Base-by-base conservation (phyloP, 192 early-diverging fungal species). In the Allomyces macrogynus region DNA sequence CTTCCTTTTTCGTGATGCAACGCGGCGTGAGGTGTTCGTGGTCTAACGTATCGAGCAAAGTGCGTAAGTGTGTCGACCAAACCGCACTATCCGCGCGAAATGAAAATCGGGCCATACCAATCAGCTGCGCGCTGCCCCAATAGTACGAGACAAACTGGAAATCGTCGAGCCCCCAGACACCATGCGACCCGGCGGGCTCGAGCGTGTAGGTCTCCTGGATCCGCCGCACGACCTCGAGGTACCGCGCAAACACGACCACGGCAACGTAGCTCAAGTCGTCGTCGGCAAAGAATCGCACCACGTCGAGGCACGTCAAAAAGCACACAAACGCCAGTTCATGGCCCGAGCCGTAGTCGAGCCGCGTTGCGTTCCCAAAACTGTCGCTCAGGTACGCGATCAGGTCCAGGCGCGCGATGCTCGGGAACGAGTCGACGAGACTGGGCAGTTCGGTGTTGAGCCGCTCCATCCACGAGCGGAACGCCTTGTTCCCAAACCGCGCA, bases 101-200 rank as follows among this genome's bases (percentile, higher is more conserved):
- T 26, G 4, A 44, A 63, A 62, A 24, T 40, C 44, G 24, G 0
- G 24, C 12, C 61, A 24, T 67, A 79, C 87, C 84, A 44, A 85
- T 72, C 49, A 99, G 70, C 76, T 98, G 93, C 8, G 90, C 74
- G 63, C 85, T 86, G n/a, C 95, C 95, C 80, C 87, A 96, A 42
- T 86, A 80, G 74, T 91, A 98, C 22, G 93, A 89, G 67, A 98
- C 71, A 69, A 96, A 96, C 72, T 96, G 93, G 76, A 90, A 87
- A 76, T 98, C 95, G 71, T 98, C 95, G 32, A 98, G 71, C 32
- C 95, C 95, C 90, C 90, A 96, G 9, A 94, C 91, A 23, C 95
- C 95, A 73, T 96, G 95, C 72, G 86, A 89, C 3, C 95, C 95
- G 0, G 95, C 95, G 1, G 95, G 95, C 76, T 98, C 95, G 10